Percentiles rank a stretch among this genome's conserved stretches.
Conservation (phyloP, 164 flowering plant genomes). For the Stephania japonica region DNA sequence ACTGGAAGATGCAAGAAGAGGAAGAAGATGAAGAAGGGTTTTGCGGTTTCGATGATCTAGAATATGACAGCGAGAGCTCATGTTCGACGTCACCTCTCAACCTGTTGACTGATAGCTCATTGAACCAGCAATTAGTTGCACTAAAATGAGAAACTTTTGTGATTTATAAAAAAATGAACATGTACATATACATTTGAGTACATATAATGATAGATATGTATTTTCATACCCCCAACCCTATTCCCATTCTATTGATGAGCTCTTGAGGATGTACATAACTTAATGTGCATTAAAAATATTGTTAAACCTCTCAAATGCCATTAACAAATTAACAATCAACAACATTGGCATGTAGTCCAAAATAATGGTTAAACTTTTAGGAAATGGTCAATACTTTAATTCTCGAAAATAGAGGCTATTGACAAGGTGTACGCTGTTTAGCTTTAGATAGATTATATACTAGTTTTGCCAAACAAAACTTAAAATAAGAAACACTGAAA, state of each 20-base stretch:
- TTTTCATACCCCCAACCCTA: conserved; percentile 1
- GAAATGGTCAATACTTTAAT: neutral
- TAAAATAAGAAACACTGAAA: neutral
- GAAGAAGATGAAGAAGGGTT: conserved; percentile 65
- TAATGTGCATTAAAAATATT: neutral
- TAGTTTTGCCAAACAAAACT: neutral
- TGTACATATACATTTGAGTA: conserved; percentile 4
- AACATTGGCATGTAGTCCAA: neutral
- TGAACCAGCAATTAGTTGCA: conserved; percentile 4
- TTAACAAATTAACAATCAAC: neutral
- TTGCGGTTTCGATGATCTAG: conserved; percentile 89
- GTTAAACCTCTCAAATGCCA: neutral
- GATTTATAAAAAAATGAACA: neutral
- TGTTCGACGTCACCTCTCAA: conserved; percentile 46
- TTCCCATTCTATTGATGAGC: neutral
- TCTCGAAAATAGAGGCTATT: neutral
- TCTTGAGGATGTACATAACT: conserved; percentile 3
- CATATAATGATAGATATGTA: conserved; percentile 4
- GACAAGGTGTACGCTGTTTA: neutral
- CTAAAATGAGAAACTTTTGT: conserved; percentile 2
- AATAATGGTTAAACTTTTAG: neutral
- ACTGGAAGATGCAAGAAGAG: conserved; percentile 77
- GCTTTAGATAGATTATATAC: neutral
- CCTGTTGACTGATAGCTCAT: conserved; percentile 36
- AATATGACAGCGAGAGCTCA: conserved; percentile 50